These are phyloP conservation scores for Saturnispora sanitii DNA, from an alignment of 805 yeast genomes.

Conservation along the genomic window DNA sequence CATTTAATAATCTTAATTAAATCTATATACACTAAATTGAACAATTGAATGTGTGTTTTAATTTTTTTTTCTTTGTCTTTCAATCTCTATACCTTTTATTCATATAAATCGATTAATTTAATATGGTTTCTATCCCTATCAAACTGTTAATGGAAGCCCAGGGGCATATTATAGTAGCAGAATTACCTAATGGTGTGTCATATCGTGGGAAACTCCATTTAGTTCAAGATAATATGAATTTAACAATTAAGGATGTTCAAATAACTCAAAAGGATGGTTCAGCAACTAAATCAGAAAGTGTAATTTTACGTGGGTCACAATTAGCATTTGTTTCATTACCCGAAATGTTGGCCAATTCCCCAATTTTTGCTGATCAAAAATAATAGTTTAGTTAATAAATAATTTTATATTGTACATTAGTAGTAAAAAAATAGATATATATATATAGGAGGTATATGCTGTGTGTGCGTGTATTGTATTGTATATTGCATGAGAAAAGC, in stretches of 20 bases:
- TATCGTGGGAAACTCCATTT: slow-evolving; percentile 82
- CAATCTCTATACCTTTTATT: too few relatives aligned
- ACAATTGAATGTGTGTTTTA: too few relatives aligned
- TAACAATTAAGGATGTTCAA: slow-evolving; percentile 72
- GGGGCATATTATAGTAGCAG: slow-evolving; percentile 80
- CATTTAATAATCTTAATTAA: too few relatives aligned
- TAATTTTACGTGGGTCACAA: slow-evolving; percentile 86
- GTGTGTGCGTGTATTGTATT: not conserved
- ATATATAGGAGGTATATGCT: not conserved
- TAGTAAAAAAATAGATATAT: not conserved
- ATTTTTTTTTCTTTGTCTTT: too few relatives aligned
- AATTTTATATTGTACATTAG: slow-evolving; percentile 1
- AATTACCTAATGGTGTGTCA: slow-evolving; percentile 73
- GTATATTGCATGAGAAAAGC: not conserved
- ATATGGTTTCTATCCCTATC: too few relatives aligned
- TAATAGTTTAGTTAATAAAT: not conserved
- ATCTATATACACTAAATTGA: too few relatives aligned
- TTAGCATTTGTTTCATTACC: slow-evolving; percentile 80
- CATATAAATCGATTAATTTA: too few relatives aligned
- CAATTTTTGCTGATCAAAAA: slow-evolving; percentile 59
- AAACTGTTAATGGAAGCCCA: slow-evolving; percentile 61
- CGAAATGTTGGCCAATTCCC: slow-evolving; percentile 80
- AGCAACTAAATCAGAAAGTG: slow-evolving; percentile 69
- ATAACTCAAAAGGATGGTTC: slow-evolving; percentile 70
- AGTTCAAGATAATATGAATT: slow-evolving; percentile 89